A percentile compares a stretch with the other conserved stretches of the same genome.
These are phyloP conservation scores for Fraxinus greggii DNA, from an alignment of 305 asterid genomes.

Conservation along the genomic window DNA sequence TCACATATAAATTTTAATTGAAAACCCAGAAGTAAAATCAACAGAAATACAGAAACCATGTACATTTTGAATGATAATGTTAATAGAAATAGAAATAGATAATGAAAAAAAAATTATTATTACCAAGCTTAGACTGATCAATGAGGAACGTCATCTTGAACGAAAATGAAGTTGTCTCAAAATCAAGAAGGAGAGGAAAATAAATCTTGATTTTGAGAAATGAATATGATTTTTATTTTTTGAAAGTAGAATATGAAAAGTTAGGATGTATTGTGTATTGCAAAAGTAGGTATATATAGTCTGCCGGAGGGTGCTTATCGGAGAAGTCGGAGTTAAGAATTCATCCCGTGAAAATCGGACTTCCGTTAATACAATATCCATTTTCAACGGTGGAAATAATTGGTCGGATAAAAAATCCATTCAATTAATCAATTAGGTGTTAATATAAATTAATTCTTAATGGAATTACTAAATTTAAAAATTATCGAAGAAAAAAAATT, in stretches of 20 bases:
- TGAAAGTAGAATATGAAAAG: background rate
- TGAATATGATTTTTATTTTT: background rate
- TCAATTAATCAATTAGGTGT: background rate
- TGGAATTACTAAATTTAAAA: no score
- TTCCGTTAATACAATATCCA: background rate
- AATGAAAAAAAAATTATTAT: background rate
- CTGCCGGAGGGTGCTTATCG: background rate
- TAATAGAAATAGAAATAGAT: background rate
- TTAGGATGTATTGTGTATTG: background rate
- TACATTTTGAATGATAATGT: background rate
- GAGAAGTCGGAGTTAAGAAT: background rate
- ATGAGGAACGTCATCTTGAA: conserved; percentile 13
- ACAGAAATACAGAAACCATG: background rate
- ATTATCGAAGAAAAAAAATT: background rate
- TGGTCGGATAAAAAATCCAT: background rate
- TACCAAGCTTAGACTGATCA: conserved; percentile 22
- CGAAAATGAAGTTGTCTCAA: background rate
- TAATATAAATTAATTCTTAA: background rate
- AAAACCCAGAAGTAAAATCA: background rate
- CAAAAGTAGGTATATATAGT: background rate
- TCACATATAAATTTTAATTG: background rate
- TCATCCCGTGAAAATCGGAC: background rate
- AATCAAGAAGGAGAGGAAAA: background rate
- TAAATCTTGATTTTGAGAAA: background rate
- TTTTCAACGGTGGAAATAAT: background rate